phyloP scores from a whole-genome alignment of 2,329 filamentous ascomycete genomes.

The Colletotrichum sp. region DNA sequence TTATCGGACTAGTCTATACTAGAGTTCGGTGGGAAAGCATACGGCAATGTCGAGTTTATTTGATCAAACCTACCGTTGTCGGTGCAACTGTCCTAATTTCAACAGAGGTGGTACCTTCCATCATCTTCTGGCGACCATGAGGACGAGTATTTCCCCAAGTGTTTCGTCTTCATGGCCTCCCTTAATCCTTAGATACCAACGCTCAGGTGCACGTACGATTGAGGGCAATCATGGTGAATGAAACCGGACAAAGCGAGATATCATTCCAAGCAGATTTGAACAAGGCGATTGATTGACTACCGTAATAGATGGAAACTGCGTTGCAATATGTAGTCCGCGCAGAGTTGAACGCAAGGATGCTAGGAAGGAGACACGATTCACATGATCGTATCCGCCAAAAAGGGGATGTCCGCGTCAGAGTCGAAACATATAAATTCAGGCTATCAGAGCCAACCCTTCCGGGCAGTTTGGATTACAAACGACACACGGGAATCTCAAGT shows the following conservation, averaged over 20 bases:
- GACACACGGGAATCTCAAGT: no score
- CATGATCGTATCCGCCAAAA: background rate
- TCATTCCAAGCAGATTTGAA: no score
- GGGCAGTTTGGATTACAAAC: no score
- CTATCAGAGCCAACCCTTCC: no score
- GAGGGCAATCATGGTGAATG: background rate
- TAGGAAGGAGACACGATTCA: background rate
- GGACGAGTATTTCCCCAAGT: background rate
- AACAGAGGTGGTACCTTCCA: background rate
- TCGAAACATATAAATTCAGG: background rate
- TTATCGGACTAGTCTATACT: rapidly evolving
- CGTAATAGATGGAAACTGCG: background rate
- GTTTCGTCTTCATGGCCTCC: background rate
- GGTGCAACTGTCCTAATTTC: background rate
- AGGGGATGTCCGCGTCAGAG: background rate
- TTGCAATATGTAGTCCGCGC: background rate
- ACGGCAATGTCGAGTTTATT: background rate
- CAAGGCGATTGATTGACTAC: background rate
- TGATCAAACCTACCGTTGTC: background rate
- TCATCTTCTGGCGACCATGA: background rate
- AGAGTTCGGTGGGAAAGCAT: background rate
- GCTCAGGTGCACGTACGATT: background rate
- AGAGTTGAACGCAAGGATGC: background rate
- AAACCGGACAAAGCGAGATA: background rate
- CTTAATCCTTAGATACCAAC: background rate